Evolutionary conservation across 2,329 filamentous ascomycete genomes (phyloP).

Genomic region (Diaporthe sp.): DNA sequence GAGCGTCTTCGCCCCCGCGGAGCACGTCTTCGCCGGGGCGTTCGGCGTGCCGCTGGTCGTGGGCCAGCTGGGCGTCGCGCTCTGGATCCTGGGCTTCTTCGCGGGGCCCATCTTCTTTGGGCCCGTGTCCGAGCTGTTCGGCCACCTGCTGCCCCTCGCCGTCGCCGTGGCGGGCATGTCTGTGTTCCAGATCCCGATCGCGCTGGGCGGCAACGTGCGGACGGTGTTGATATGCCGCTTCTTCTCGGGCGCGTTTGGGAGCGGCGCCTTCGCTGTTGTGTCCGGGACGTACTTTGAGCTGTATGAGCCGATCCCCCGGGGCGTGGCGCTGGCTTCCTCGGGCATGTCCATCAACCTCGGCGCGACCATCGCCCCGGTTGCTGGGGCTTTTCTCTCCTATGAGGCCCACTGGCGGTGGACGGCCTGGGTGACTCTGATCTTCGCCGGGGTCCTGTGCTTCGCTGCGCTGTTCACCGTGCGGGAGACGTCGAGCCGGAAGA

Average conservation of each 20-base stretch:
- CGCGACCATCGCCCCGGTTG: constrained; percentile 65
- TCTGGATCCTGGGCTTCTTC: constrained; percentile 42
- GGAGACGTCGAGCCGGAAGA: constrained; percentile 64
- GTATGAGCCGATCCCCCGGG: constrained; percentile 42
- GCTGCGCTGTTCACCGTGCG: constrained; percentile 59
- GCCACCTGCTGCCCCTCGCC: constrained; percentile 40
- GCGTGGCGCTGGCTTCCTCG: constrained; percentile 42
- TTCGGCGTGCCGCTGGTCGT: constrained; percentile 42
- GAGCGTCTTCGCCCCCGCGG: constrained; percentile 43
- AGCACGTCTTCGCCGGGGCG: constrained; percentile 37
- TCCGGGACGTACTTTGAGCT: constrained; percentile 44
- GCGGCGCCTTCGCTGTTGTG: constrained; percentile 38
- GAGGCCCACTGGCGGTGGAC: constrained; percentile 66
- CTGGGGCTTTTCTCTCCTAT: constrained; percentile 44
- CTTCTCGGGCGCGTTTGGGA: constrained; percentile 43
- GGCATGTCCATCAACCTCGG: constrained; percentile 42
- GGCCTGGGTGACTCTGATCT: constrained; percentile 67
- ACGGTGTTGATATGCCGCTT: constrained; percentile 44
- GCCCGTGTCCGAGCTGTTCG: constrained; percentile 41
- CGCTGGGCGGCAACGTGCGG: constrained; percentile 40
- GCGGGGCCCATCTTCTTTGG: constrained; percentile 43
- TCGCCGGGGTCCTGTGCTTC: constrained; percentile 56
- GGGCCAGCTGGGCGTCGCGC: constrained; percentile 41
- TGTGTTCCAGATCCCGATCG: constrained; percentile 44
- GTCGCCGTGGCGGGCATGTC: constrained; percentile 41